Conservation (phyloP, 805 yeast genomes). For the Cyberlindnera xylosilytica region DNA sequence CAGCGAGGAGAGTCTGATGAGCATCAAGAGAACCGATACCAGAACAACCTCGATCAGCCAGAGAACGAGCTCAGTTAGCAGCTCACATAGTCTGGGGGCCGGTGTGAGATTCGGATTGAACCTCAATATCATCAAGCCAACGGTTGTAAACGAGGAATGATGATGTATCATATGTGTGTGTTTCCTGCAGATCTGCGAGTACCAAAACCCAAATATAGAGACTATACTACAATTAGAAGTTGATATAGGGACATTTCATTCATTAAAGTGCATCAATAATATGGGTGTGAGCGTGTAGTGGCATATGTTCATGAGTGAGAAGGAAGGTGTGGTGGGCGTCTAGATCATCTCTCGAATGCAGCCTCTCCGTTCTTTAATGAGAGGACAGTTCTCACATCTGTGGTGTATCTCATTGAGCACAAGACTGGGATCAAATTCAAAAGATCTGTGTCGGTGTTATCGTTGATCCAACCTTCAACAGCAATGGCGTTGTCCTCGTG, state of each 20-base stretch:
- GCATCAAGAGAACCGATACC: constrained; percentile 8
- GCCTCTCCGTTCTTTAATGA: constrained; percentile 73
- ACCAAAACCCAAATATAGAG: no score
- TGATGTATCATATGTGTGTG: no score
- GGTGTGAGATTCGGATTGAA: constrained; percentile 41
- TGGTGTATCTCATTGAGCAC: constrained; percentile 69
- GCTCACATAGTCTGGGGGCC: constrained; percentile 1
- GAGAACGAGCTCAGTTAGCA: constrained; percentile 4
- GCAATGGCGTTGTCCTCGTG: constrained; percentile 87
- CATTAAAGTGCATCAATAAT: constrained; percentile 1
- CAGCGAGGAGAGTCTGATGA: constrained; percentile 12
- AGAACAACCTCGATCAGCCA: constrained; percentile 5
- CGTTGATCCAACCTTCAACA: constrained; percentile 98
- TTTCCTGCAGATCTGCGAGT: no score
- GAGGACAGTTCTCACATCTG: constrained; percentile 79
- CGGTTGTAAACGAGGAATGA: background rate
- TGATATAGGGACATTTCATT: background rate
- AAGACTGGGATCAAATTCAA: constrained; percentile 78
- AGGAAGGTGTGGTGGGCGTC: no score
- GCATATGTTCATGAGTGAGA: background rate
- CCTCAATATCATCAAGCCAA: constrained; percentile 58
- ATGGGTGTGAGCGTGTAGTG: background rate
- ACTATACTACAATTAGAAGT: no score
- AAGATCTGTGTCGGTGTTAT: constrained; percentile 85
- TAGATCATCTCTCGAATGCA: constrained; percentile 41